Base-by-base conservation (phyloP, 306 rosid genomes). In the Vigna nakashimae region DNA sequence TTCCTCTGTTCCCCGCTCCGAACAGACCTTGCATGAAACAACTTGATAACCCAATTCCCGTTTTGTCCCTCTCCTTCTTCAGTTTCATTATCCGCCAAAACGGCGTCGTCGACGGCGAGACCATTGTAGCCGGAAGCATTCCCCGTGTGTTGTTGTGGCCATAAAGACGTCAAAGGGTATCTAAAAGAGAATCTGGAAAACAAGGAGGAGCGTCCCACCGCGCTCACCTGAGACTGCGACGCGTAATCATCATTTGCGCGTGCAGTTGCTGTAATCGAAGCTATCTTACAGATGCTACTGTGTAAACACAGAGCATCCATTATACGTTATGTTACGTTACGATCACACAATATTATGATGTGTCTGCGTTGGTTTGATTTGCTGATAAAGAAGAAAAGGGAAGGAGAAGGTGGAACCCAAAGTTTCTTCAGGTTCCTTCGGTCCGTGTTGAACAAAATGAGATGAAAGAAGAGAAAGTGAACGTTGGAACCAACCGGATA, bases 251-350 rank as follows among this genome's bases (percentile, higher is more conserved):
- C 72, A 36, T 80, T 81, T 9, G 82, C 18, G 4, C 90, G 91
- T 50, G 73, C 71, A 12, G 80, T 73, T 9, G 84, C 88, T 43
- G 73, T 69, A 6, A 74, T 70, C 2, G 87, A 59, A 20, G 88
- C 11, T 26, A 86, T 78, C 9, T 85, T 88, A 63, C 70, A 81
- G 64, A 89, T 83, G 65, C 87, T 89, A 45, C 82, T 50, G 51
- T 83, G 87, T 74, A 88, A 75, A 75, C 80, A 89, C 74, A 89
- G 12, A 65, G 75, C 30, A 62, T 93, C 94, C 91, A 93, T 93
- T 55, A 0, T 32, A 1, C 11, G 46, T 8, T 43, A 9, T 28
- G 1, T 24, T 26, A 45, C 16, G 32, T 56, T 50, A 36, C 12
- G 30, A 17, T 22, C 4, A 24, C 8, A 36, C 11, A 51, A 10